A percentile compares a stretch with the other conserved stretches of the same genome.
Evolutionary conservation across 2,329 filamentous ascomycete species (phyloP).

Genomic region (Coleophoma eucalyptorum): DNA sequence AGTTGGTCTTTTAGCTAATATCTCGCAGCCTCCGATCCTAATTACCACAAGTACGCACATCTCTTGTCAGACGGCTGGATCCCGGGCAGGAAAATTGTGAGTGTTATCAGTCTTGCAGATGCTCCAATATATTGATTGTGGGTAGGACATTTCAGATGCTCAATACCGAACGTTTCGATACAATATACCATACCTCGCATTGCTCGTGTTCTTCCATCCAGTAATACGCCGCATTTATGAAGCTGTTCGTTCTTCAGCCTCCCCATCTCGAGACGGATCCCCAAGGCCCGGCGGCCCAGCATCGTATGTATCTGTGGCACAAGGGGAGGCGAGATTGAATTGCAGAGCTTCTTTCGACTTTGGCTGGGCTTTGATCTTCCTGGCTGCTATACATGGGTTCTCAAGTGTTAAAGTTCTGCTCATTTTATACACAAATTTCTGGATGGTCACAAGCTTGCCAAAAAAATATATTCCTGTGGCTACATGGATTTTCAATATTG

Average conservation of each 20-base stretch:
- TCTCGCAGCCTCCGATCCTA: conserved; percentile 68
- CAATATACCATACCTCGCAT: conserved; percentile 77
- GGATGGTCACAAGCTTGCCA: conserved; percentile 69
- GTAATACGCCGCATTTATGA: conserved; percentile 73
- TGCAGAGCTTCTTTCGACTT: conserved; percentile 81
- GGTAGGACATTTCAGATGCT: conserved; percentile 78
- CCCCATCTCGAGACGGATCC: conserved; percentile 14
- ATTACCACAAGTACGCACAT: conserved; percentile 70
- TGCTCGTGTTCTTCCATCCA: conserved; percentile 75
- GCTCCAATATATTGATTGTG: conserved; percentile 8
- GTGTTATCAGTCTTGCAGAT: conserved; percentile 17
- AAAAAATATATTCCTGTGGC: conserved; percentile 65
- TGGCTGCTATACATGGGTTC: conserved; percentile 77
- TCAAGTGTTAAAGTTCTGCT: conserved; percentile 77
- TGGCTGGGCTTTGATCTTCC: conserved; percentile 74
- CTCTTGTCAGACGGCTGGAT: conserved; percentile 84
- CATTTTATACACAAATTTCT: conserved; percentile 81
- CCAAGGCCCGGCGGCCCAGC: conserved; percentile 26
- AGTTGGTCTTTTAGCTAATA: conserved; percentile 8
- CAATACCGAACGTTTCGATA: conserved; percentile 84
- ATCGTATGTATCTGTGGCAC: conserved; percentile 34
- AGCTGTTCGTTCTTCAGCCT: conserved; percentile 18
- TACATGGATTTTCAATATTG: conserved; percentile 90
- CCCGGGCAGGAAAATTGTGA: conserved; percentile 80
- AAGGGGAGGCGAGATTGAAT: conserved; percentile 54